Evolutionary conservation across 129 eudicot genomes (phyloP).

Genomic region (Smallanthus sonchifolius): DNA sequence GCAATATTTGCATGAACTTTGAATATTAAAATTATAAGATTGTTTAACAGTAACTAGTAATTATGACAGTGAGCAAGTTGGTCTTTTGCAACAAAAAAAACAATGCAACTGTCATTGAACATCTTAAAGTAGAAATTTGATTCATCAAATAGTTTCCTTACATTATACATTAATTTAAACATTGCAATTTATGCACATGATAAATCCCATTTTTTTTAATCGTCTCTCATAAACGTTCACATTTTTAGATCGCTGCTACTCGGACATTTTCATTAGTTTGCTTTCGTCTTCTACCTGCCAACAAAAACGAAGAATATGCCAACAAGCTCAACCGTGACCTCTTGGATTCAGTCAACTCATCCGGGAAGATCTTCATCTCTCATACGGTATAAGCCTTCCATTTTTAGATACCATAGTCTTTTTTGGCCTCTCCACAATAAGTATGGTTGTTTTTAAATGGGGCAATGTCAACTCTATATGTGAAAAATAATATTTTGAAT

Average conservation of each 20-base stretch:
- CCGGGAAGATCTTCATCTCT: constrained; percentile 80
- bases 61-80: background rate
- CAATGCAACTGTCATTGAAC: background rate
- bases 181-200: constrained; percentile 9
- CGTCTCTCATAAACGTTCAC: background rate
- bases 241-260: constrained; percentile 64
- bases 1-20: background rate
- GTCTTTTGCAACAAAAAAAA: background rate
- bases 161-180: background rate
- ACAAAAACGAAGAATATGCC: constrained; percentile 35
- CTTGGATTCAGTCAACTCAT: constrained; percentile 77
- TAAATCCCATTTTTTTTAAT: background rate
- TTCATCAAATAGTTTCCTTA: background rate
- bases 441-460: background rate
- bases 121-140: background rate
- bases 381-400: constrained; percentile 63
- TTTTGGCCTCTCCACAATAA: background rate
- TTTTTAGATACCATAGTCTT: background rate
- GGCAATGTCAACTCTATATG: background rate
- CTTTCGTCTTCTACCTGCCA: constrained; percentile 63
- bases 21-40: background rate
- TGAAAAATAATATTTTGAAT: background rate
- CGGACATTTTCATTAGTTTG: constrained; percentile 87
- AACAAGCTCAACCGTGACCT: constrained; percentile 67
- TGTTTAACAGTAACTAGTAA: background rate